Conservation (phyloP, 768 basidiomycete genomes). For the Tylopilus intermedius region DNA sequence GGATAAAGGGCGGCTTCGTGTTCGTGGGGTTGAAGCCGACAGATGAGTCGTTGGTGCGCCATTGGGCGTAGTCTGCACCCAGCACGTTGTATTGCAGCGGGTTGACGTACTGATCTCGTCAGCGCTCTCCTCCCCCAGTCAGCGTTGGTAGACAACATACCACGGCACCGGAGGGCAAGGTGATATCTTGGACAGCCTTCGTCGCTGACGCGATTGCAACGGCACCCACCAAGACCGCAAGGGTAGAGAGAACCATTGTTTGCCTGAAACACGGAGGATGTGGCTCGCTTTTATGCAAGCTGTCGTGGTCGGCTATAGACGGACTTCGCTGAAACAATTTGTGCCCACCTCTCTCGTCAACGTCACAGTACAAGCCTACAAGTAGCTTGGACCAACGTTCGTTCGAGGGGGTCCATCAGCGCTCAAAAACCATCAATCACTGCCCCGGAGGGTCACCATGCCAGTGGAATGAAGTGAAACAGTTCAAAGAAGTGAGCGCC, state of each 20-base stretch:
- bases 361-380: no score
- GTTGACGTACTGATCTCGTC: slow-evolving; percentile 40
- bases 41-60: slow-evolving; percentile 34
- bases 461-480: no score
- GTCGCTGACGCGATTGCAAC: neutral
- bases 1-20: slow-evolving; percentile 54
- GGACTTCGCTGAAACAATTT: no score
- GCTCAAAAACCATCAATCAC: no score
- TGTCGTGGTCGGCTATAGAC: no score
- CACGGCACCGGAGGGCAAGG: slow-evolving; percentile 22
- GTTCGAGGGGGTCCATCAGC: no score
- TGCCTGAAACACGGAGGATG: no score
- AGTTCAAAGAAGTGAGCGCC: no score
- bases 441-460: no score
- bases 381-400: no score
- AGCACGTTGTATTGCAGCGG: slow-evolving; percentile 51
- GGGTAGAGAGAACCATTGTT: neutral
- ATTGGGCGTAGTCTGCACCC: slow-evolving; percentile 38
- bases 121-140: neutral
- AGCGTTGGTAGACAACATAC: slow-evolving; percentile 11
- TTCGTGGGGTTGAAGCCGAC: slow-evolving; percentile 60
- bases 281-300: no score
- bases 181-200: neutral
- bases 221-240: slow-evolving; percentile 6
- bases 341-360: no score